These are phyloP conservation scores for Lactarius evosmus DNA, from an alignment of 768 basidiomycete species.

Conservation along the genomic window DNA sequence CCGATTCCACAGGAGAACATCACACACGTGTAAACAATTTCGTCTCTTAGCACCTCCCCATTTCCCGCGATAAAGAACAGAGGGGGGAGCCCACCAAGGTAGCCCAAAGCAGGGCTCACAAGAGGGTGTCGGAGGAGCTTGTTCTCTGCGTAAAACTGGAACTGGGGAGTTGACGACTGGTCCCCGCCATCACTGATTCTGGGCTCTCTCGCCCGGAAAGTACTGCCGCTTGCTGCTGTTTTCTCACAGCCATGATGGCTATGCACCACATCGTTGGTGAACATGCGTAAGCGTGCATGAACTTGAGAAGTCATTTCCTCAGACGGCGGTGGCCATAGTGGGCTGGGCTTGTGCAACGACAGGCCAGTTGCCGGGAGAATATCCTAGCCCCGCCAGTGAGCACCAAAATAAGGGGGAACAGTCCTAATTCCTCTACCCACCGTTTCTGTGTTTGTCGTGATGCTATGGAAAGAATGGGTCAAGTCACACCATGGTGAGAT, in stretches of 20 bases:
- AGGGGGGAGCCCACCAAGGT: constrained; percentile 89
- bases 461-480: constrained; percentile 90
- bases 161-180: constrained; percentile 1
- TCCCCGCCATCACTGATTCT: background rate
- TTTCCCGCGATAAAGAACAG: constrained; percentile 81
- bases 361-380: constrained; percentile 71
- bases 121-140: constrained; percentile 72
- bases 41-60: constrained; percentile 88
- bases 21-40: constrained; percentile 73
- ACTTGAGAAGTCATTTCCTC: constrained; percentile 57
- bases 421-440: constrained; percentile 40
- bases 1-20: background rate
- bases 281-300: constrained; percentile 56
- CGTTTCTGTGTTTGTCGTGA: constrained; percentile 77
- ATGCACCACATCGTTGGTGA: constrained; percentile 53
- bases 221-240: background rate
- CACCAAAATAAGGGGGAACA: background rate
- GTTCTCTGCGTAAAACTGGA: constrained; percentile 85
- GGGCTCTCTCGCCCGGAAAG: background rate
- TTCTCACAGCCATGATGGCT: constrained; percentile 26
- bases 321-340: constrained; percentile 74
- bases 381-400: constrained; percentile 47
- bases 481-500: constrained; percentile 92
- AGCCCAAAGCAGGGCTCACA: constrained; percentile 73
- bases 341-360: constrained; percentile 73